Base-by-base conservation (phyloP, 371 early-diverging fungal genomes). In the Circinella minor region DNA sequence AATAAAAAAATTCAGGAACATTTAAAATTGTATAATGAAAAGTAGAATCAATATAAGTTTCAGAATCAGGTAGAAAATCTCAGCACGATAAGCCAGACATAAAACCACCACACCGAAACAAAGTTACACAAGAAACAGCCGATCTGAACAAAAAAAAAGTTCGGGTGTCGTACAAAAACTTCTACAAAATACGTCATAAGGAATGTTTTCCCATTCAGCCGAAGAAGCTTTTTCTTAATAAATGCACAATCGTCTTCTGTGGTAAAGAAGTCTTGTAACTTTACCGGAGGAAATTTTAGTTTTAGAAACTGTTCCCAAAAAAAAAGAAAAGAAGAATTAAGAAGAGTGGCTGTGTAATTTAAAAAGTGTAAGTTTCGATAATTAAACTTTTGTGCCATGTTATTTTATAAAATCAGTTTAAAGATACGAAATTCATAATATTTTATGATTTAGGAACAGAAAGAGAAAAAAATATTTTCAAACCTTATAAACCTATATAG, bases 51-150 rank as follows among this genome's bases (percentile, higher is more conserved):
- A 43, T 9, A 43, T 9, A 43, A 43, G 51, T 51, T 51, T 51
- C 51, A 51, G 51, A 51, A 51, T 13, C 15, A 17, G 57, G 57
- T 34, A 54, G 54, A 54, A 54, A 54, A 54, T 54, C 54, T 54
- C 54, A 54, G 54, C 54, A 15, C 54, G 15, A 10, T 34, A 51
- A 51, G 15, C 8, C 51, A 47, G 47, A 47, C 9, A 47, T 11
- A 47, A 47, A 47, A 1, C 15, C 0, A 0, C 47, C 15, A 27
- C 51, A 51, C 17, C 51, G 14, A 51, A 17, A n/a, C 8, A 3
- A 51, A 34, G 57, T 57, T 3, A 57, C 57, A 57, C 57, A 14
- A 27, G 20, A 18, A 57, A 57, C 36, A 34, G 57, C 18, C 57
- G 57, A 57, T 57, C 57, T 57, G 57, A n/a, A 57, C 9, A 34